phyloP scores from a whole-genome alignment of 257 asterid species.

The Haberlea rhodopensis region DNA sequence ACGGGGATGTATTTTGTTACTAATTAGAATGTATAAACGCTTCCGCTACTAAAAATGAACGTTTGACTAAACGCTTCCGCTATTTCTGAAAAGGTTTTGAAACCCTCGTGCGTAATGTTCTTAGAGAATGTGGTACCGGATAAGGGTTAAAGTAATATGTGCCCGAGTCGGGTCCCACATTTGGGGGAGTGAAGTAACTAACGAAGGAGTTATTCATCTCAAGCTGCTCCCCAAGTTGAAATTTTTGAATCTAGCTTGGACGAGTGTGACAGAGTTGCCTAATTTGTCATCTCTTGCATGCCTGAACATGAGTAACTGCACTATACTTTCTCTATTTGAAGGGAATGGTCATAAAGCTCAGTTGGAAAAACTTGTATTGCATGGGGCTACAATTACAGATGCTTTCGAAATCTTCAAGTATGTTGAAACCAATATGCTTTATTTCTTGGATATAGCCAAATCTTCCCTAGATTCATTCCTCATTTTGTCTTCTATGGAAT shows the following conservation, averaged over 20 bases:
- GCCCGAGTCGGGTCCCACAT: no score
- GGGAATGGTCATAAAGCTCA: slow-evolving; percentile 50
- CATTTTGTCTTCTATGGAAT: slow-evolving; percentile 56
- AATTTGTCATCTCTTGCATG: slow-evolving; percentile 50
- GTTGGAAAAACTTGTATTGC: slow-evolving; percentile 51
- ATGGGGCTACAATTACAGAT: slow-evolving; percentile 57
- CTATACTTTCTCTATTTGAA: slow-evolving; percentile 51
- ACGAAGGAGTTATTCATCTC: slow-evolving; percentile 55
- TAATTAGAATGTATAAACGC: no score
- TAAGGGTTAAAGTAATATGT: no score
- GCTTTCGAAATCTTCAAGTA: slow-evolving; percentile 44
- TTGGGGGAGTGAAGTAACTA: slow-evolving; percentile 75
- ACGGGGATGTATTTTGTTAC: no score
- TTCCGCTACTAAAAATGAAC: no score
- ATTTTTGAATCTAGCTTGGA: slow-evolving; percentile 80
- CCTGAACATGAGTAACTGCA: slow-evolving; percentile 90
- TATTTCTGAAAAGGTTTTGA: no score
- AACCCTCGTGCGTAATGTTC: no score
- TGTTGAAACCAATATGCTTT: slow-evolving; percentile 47
- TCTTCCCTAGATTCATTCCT: slow-evolving; percentile 47
- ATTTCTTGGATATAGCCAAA: slow-evolving; percentile 63
- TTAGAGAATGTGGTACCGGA: no score
- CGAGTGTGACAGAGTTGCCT: slow-evolving; percentile 64
- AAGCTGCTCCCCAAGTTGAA: slow-evolving; percentile 56
- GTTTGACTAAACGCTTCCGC: no score